Evolutionary conservation across 1,284 basidiomycete species (phyloP), one percentile per base, ranked within the genome.

Genomic region (Ceratobasidium sp.): DNA sequence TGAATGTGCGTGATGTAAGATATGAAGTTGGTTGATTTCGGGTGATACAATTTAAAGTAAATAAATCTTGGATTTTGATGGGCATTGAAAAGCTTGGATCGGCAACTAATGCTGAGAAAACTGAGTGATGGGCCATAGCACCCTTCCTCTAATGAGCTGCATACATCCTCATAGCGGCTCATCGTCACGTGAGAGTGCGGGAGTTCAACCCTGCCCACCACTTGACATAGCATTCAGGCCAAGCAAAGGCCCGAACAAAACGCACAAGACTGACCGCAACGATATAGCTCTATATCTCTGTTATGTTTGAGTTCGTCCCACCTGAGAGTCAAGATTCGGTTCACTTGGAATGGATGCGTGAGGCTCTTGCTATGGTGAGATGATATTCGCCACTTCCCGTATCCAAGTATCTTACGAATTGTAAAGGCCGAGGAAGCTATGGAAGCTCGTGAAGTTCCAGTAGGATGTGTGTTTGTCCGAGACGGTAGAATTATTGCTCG

Each of bases 381-480:
- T 12, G 1, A 6, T 32, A 18, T 36, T n/a, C 21, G 30, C 9
- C 18, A 8, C 16, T 23, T 53, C 21, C 18, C 4, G 14, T 30
- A 16, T 16, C n/a, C 21, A n/a, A n/a, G n/a, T 45, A 16, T 30
- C 36, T 60, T 8, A 65, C 12, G 9, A 16, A 52, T 34, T 36
- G 2, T 30, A 23, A 14, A 92, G 91, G 91, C 92, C 65, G 87
- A 92, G 77, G 94, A 98, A 80, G 97, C 97, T 2, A 83, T 98
- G 32, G 83, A 85, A 39, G 89, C 91, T 1, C 86, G 88, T 39
- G 97, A 99, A 81, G 96, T 99, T 0, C 97, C 97, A 0, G 96
- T 99, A 0, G 97, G 97, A 16, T 98, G 97, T 77, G 90, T 99
- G 3, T 98, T 99, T 78, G 94, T 99, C 2, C 87, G 93, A 59